These are phyloP conservation scores for Aspergillus awamori DNA, from an alignment of 2,329 filamentous ascomycete genomes.

Conservation along the genomic window DNA sequence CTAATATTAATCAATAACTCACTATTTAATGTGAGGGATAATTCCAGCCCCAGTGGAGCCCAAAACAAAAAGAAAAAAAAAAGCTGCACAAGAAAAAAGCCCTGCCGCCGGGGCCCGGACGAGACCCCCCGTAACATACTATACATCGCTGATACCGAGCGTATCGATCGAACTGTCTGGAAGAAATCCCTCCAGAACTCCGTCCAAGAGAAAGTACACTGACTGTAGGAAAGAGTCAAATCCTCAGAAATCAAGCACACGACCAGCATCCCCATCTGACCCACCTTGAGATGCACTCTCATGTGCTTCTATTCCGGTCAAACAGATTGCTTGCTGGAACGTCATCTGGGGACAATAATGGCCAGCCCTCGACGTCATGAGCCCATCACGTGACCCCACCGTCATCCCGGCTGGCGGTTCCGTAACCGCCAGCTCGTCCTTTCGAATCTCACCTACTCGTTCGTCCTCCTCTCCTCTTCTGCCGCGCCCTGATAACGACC, in stretches of 20 bases:
- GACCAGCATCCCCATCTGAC: background rate
- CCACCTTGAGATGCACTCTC: background rate
- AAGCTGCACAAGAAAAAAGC: no score
- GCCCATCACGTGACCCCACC: conserved; percentile 25
- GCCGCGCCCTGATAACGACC: conserved; percentile 16
- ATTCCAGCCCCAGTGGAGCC: no score
- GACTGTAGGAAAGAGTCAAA: no score
- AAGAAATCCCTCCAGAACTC: background rate
- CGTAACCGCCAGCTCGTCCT: conserved; percentile 24
- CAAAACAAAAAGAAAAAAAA: no score
- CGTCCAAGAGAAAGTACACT: background rate
- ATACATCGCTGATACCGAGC: no score
- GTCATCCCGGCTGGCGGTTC: conserved; percentile 15
- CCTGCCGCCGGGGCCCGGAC: no score
- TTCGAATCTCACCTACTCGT: conserved; percentile 17
- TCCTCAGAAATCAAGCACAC: background rate
- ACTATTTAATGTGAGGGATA: no score
- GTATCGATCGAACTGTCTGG: no score
- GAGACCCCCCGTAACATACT: no score
- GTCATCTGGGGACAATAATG: background rate
- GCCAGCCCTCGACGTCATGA: conserved; percentile 23
- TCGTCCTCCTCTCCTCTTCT: conserved; percentile 2
- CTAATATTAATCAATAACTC: no score
- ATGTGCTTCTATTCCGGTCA: no score
- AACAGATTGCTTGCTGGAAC: background rate